Evolutionary conservation across 2,329 filamentous ascomycete species (phyloP), one percentile per base, ranked within the genome.

Genomic region (Thielaviopsis euricoi): DNA sequence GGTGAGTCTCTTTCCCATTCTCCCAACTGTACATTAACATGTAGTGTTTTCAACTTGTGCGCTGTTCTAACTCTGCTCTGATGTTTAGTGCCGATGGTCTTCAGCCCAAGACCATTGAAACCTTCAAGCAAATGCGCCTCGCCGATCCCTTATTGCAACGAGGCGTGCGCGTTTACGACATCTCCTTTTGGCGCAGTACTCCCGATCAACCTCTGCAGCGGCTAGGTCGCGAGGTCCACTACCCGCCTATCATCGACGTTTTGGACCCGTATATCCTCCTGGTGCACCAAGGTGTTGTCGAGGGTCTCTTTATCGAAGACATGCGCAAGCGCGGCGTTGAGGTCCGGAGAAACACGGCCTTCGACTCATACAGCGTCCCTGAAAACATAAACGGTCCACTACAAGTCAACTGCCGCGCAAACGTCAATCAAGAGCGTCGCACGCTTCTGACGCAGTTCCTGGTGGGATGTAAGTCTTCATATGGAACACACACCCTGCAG

Each of bases 81-180:
- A 54, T 55, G 52, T 61, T 58, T 64, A 77, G 76, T 67, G 84
- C 84, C 61, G 86, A 89, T 67, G 85, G 85, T 48, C 72, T 89
- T 56, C 85, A 89, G 65, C 85, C 85, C 51, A 89, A 89, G 70
- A 85, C 84, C 0, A 86, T 89, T 64, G 85, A 89, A 71, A 89
- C 85, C 0, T 78, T 88, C 64, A 78, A 80, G 61, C 85, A 87
- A 69, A 81, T 89, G 73, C 75, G 83, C 37, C 70, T 88, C n/a
- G 82, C 80, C n/a, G 83, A 87, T 62, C 73, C 78, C 1, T 69
- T 89, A 29, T 69, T 89, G 49, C 78, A 79, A 62, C 78, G 82
- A 64, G 85, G 82, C 29, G 84, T 84, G 54, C 80, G 79, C 52
- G 80, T 89, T 51, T 86, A 85, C 68, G 85, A 89, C 65, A 88